phyloP scores from a whole-genome alignment of 257 asterid species.

The Gardenia jasminoides region DNA sequence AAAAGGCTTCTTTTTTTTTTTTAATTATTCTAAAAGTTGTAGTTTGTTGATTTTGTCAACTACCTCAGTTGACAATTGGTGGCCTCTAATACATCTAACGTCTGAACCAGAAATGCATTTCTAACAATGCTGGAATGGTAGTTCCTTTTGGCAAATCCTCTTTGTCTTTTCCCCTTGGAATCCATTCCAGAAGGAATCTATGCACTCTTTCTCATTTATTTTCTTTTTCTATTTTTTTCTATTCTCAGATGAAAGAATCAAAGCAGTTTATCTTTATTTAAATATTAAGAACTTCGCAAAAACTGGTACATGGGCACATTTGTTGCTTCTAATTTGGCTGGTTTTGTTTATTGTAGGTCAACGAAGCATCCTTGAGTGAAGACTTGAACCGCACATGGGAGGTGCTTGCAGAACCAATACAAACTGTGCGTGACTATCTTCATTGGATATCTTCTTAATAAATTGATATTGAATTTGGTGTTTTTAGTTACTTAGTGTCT shows the following conservation, averaged over 20 bases:
- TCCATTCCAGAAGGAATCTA: neutral
- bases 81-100: neutral
- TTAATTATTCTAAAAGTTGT: too few species aligned
- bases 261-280: neutral
- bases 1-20: too few species aligned
- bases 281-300: neutral
- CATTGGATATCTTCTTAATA: neutral
- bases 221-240: neutral
- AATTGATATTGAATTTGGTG: neutral
- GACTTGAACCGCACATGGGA: conserved; percentile 84
- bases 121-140: neutral
- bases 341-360: conserved; percentile 46
- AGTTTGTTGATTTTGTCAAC: too few species aligned
- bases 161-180: neutral
- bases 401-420: conserved; percentile 97
- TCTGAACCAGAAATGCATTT: neutral
- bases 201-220: too few species aligned
- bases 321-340: conserved; percentile 6
- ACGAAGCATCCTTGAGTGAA: conserved; percentile 55
- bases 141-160: neutral
- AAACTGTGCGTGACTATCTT: conserved; percentile 57
- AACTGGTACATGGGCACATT: neutral
- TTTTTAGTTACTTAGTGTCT: neutral
- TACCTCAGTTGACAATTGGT: neutral
- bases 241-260: neutral